phyloP scores from a whole-genome alignment of 164 flowering plant species.

The Vitis amurensis region DNA sequence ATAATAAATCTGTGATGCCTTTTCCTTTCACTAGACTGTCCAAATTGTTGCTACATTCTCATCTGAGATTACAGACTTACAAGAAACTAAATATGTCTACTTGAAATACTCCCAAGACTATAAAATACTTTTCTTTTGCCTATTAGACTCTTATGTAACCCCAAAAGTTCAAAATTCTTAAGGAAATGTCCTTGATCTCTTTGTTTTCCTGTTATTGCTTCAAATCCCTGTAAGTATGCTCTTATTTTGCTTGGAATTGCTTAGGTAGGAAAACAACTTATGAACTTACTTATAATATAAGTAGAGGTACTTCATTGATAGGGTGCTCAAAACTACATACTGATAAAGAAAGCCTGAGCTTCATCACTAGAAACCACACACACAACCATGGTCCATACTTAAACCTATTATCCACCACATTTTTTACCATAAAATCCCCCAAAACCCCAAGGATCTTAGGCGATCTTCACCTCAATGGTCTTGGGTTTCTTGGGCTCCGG shows the following conservation, averaged over 20 bases:
- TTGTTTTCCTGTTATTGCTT: no score
- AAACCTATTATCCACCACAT: not conserved
- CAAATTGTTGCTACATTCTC: not conserved
- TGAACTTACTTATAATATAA: no score
- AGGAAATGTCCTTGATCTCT: no score
- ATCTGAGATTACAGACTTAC: not conserved
- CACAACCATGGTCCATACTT: not conserved
- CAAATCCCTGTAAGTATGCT: no score
- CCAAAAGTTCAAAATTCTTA: no score
- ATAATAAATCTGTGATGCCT: not conserved
- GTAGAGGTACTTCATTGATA: no score
- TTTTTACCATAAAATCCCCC: not conserved
- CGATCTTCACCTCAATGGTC: conserved; percentile 57
- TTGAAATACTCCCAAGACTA: no score
- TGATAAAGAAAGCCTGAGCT: conserved; percentile 39
- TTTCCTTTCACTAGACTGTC: not conserved
- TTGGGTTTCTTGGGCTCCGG: conserved; percentile 74
- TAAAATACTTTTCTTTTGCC: no score
- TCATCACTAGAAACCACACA: not conserved
- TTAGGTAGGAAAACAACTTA: no score
- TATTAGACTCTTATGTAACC: no score
- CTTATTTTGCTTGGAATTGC: no score
- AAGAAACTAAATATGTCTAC: no score
- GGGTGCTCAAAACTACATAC: conserved; percentile 15
- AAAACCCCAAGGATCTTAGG: conserved; percentile 2